Base-by-base conservation (phyloP, 176 grass and related monocot genomes). In the Tillandsia fasciculata region DNA sequence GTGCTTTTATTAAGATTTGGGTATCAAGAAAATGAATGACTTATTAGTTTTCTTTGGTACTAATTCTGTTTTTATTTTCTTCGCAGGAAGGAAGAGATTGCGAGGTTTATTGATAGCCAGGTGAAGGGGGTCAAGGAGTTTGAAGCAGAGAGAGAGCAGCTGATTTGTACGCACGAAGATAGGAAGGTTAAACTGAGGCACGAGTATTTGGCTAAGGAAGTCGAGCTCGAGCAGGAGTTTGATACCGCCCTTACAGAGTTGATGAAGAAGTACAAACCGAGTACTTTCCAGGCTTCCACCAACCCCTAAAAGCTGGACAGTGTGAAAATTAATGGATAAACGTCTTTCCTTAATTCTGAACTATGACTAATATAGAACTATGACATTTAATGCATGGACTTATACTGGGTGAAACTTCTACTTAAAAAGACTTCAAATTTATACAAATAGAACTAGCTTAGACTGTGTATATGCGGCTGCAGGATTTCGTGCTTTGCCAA, bases 241-340 rank as follows among this genome's bases (percentile, higher is more conserved):
- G 84, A 93, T 1, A 64, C 80, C 11, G 75, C 63, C 2, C 77
- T 88, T 8, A 84, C 80, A 3, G 8, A 48, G 12, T 69, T 99
- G 70, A 90, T 93, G 89, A 82, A 99, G 18, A 86, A 86, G 57
- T 84, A 81, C 51, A 80, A 85, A 76, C 86, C 82, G n/a, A 74
- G 76, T 52, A 81, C 50, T 70, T 90, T 97, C 75, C 69, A 84
- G 54, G 74, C 74, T 64, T 77, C 79, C 14, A 22, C 13, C 48
- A 12, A 11, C 53, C 11, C 51, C 68, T 71, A 61, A 61, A 18
- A 61, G 22, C 8, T 61, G 56, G 22, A 23, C 22, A 23, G 10
- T 23, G 56, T 61, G 15, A 18, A 18, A 22, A 61, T 61, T 15
- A 18, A n/a, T 9, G 56, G 56, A 61, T 61, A 61, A 20, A 2